phyloP scores from a whole-genome alignment of 2,329 filamentous ascomycete species.

The Diaporthe amygdali region DNA sequence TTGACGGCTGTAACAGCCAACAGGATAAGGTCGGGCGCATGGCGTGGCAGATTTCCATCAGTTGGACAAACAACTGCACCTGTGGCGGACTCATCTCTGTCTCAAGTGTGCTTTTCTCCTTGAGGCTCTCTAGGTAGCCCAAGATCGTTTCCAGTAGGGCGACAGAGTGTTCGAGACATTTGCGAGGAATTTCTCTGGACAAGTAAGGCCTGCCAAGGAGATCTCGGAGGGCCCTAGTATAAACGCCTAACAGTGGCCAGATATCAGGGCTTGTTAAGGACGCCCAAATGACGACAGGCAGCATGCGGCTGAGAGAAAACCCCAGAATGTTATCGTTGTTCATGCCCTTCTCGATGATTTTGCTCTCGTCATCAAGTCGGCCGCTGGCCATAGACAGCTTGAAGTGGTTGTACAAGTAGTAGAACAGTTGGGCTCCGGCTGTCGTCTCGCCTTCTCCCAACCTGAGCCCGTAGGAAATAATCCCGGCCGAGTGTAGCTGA shows the following conservation, averaged over 20 bases:
- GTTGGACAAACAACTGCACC: slow-evolving; percentile 29
- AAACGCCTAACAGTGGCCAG: slow-evolving; percentile 57
- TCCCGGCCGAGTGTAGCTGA: slow-evolving; percentile 59
- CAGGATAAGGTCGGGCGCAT: slow-evolving; percentile 13
- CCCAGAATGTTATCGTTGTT: slow-evolving; percentile 46
- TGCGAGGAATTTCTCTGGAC: slow-evolving; percentile 42
- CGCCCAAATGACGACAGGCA: slow-evolving; percentile 56
- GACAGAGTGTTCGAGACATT: slow-evolving; percentile 38
- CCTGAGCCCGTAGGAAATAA: slow-evolving; percentile 61
- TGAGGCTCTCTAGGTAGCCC: slow-evolving; percentile 27
- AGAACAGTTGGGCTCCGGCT: slow-evolving; percentile 56
- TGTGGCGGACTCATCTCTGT: slow-evolving; percentile 27
- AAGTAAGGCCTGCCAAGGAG: slow-evolving; percentile 41
- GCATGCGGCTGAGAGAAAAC: slow-evolving; percentile 58
- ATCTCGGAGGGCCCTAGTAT: slow-evolving; percentile 47
- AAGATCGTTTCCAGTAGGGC: slow-evolving; percentile 37
- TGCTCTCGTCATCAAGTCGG: slow-evolving; percentile 51
- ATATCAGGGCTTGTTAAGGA: slow-evolving; percentile 39
- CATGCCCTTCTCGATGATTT: slow-evolving; percentile 55
- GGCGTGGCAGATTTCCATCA: slow-evolving; percentile 22
- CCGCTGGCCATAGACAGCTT: slow-evolving; percentile 58
- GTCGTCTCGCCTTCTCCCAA: slow-evolving; percentile 56
- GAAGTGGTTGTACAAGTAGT: slow-evolving; percentile 62
- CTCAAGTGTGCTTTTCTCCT: slow-evolving; percentile 9
- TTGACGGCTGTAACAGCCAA: slow-evolving; percentile 18